Evolutionary conservation across 805 yeast genomes (phyloP), one percentile per base, ranked within the genome.

Genomic region (Kurtzmaniella fragi): DNA sequence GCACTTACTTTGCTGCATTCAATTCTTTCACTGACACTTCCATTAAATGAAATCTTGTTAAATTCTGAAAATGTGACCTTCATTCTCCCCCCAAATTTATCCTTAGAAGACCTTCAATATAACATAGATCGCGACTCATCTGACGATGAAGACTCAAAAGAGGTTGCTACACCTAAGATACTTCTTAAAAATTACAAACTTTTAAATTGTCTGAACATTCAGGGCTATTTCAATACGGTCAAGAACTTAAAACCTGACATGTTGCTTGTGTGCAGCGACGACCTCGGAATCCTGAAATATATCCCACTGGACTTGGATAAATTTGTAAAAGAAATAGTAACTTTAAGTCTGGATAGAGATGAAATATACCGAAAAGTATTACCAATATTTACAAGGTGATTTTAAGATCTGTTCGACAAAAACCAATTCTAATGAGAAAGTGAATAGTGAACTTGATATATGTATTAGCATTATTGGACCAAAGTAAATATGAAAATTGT

Each of bases 1-100:
- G 72, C 70, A 5, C 54, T 68, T 45, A 68, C 73, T 7, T 58
- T 68, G 32, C 65, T 69, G 34, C 66, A 66, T 37, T 60, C 69
- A 23, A 62, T 68, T n/a, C 49, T 68, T 42, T 58, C 53, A 38
- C 54, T 62, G 34, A 49, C 56, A 35, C 49, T 67, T 20, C 73
- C 72, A 2, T 54, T 68, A 38, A 51, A 61, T 40, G 71, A 67
- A 15, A 66, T 67, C 13, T 51, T 68, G 33, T 41, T 57, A 39
- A 61, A 58, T 25, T 49, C 62, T 2, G 67, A 62, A 25, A 68
- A 68, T 45, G 66, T 68, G 29, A 63, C 70, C 6, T 68, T 68
- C 45, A 68, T 68, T 35, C 57, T 68, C 23, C 73, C 74, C 5
- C 74, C 74, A 3, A 60, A 67, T 38, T 53, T 68, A 20, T 58